Base-by-base conservation (phyloP, 805 yeast genomes). In the Pichia insulana region DNA sequence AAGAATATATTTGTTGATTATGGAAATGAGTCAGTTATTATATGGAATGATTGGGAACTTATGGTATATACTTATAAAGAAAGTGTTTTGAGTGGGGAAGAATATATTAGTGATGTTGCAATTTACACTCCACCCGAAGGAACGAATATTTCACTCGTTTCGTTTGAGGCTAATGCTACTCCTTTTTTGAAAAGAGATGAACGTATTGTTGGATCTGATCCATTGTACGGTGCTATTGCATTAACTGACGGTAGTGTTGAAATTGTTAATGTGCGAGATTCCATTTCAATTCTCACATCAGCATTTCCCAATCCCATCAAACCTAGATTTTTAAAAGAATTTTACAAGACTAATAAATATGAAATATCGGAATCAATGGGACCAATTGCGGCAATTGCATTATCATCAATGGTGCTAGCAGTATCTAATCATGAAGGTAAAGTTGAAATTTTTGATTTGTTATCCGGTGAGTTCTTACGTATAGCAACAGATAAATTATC, bases 341-440 rank as follows among this genome's bases (percentile, higher is more conserved):
- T 45, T 27, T 54, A 51, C 11, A 49, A 53, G 27, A 49, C 30
- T 6, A 22, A 22, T 34, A 33, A 19, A 5, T 18, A 28, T 45
- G 31, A 37, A 50, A 17, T 50, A 40, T 12, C 17, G 42, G 31
- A 26, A 41, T 47, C 31, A 41, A 46, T 55, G 7, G 66, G 60
- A 1, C 56, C 58, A 4, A 40, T 61, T 10, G 55, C 59, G 2
- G 54, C 59, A 17, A 43, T 61, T 2, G 52, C 56, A 3, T 37
- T 64, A 12, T 62, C 55, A 39, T 49, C 63, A 1, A 32, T 55
- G 34, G 55, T 63, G 7, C 42, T 57, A 18, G 52, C 67, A 8
- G 58, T 71, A 7, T 71, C 73, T 0, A 69, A 70, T 2, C 64
- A 57, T 44, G 63, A 67, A 45, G 76, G 77, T 2, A 58, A 57